Evolutionary conservation across 495 filamentous ascomycete species (phyloP).

Genomic region (Antarctomyces pellizariae): DNA sequence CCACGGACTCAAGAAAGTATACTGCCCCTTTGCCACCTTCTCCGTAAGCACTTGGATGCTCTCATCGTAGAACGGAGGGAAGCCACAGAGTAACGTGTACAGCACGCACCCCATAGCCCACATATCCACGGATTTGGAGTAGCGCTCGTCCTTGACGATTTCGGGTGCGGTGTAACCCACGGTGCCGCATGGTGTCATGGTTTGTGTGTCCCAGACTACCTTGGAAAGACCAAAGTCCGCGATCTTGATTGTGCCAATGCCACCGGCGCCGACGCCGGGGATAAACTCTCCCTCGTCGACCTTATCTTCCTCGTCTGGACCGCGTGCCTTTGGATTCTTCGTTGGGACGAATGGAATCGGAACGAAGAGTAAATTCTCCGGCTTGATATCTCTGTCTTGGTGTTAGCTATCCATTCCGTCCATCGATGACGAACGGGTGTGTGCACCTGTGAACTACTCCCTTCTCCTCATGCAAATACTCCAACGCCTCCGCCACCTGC

Average conservation of each 20-base stretch:
- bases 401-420: too few species aligned
- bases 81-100: slow-evolving; percentile 89
- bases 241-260: slow-evolving; percentile 89
- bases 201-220: slow-evolving; percentile 92
- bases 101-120: slow-evolving; percentile 95
- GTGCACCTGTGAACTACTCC: slow-evolving; percentile 94
- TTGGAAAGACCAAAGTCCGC: slow-evolving; percentile 96
- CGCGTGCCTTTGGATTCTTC: slow-evolving; percentile 50
- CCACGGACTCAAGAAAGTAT: slow-evolving; percentile 95
- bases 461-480: slow-evolving; percentile 83
- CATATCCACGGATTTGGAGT: slow-evolving; percentile 98
- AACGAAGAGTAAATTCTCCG: slow-evolving; percentile 87
- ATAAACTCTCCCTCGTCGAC: slow-evolving; percentile 92
- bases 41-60: slow-evolving; percentile 93
- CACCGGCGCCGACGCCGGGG: slow-evolving; percentile 60
- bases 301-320: slow-evolving; percentile 86
- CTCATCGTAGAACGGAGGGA: slow-evolving; percentile 97
- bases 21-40: slow-evolving; percentile 90
- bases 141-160: slow-evolving; percentile 96
- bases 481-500: slow-evolving; percentile 80
- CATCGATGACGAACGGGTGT: too few species aligned
- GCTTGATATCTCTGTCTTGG: slow-evolving; percentile 92
- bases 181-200: slow-evolving; percentile 97
- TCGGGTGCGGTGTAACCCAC: slow-evolving; percentile 98
- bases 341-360: slow-evolving; percentile 63